Base-by-base conservation (phyloP, 495 filamentous ascomycete species). In the Hypoxylon fragiforme region DNA sequence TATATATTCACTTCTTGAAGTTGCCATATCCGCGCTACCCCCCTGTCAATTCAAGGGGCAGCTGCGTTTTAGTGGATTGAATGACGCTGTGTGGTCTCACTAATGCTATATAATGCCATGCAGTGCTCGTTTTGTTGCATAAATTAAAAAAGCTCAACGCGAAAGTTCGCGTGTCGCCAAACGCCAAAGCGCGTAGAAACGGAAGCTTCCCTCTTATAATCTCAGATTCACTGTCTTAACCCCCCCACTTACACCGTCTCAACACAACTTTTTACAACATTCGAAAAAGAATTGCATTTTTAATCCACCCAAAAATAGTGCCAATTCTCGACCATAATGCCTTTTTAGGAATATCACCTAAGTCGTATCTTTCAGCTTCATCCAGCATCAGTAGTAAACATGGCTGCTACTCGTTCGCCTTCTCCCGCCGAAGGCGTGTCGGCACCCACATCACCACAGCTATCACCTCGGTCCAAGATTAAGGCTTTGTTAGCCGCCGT, bases 391-490 rank as follows among this genome's bases (percentile, higher is more conserved):
- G 35, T 60, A 28, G 45, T 22, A 50, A 64, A 51, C 65, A 81
- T 78, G 76, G 64, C 76, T 63, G 73, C 76, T 13, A 60, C 74
- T 35, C 57, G 65, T 48, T 65, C 70, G 28, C 51, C 69, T 3
- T 76, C 76, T 21, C 72, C 70, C 16, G 57, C 47, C 11, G 66
- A 47, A 30, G 45, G 50, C 30, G 46, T 41, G 26, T 60, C 68
- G 7, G 19, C 60, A 7, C 63, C 68, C 40, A 65, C 66, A 37
- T 63, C 59, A 26, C 66, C 66, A 39, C 62, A 62, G 48, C 62
- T 90, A 44, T 89, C 87, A 0, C 88, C 88, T 13, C 78, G 77
- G 16, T 82, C 79, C 50, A 91, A 90, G 65, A 79, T 90, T 62
- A 83, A 81, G 65, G 84, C 84, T 30, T 72, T 90, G 70, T 67